These are phyloP conservation scores for Kwoniella shivajii DNA, from an alignment of 1,284 basidiomycete genomes.

Conservation along the genomic window DNA sequence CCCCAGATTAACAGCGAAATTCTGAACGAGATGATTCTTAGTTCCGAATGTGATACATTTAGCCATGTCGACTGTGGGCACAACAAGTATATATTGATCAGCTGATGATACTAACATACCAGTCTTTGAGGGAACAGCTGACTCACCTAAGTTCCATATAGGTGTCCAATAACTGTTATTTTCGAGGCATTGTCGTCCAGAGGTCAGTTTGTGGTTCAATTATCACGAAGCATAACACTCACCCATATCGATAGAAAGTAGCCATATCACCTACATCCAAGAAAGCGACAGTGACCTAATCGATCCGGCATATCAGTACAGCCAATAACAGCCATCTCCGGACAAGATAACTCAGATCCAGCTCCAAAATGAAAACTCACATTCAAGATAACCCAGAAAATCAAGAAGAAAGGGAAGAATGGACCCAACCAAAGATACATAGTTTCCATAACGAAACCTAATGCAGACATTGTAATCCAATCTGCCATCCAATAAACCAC, in stretches of 20 bases:
- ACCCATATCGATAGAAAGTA: conserved; percentile 45
- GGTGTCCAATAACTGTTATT: conserved; percentile 39
- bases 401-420: conserved; percentile 49
- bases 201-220: no score
- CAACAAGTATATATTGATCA: neutral
- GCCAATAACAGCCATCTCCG: no score
- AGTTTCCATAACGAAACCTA: conserved; percentile 50
- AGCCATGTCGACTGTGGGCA: conserved; percentile 40
- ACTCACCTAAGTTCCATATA: conserved; percentile 42
- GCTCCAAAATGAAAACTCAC: conserved; percentile 20
- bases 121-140: neutral
- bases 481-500: conserved; percentile 47
- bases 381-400: conserved; percentile 45
- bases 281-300: conserved; percentile 36
- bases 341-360: no score
- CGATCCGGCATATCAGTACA: no score
- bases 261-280: conserved; percentile 38
- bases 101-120: neutral
- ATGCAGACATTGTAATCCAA: conserved; percentile 41
- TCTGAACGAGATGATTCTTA: conserved; percentile 46
- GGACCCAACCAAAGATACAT: conserved; percentile 39
- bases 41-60: conserved; percentile 45
- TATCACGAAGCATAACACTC: no score
- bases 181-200: no score
- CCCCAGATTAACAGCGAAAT: conserved; percentile 46